phyloP scores from a whole-genome alignment of 2,329 filamentous ascomycete genomes.

The Leptographium wingfieldii region DNA sequence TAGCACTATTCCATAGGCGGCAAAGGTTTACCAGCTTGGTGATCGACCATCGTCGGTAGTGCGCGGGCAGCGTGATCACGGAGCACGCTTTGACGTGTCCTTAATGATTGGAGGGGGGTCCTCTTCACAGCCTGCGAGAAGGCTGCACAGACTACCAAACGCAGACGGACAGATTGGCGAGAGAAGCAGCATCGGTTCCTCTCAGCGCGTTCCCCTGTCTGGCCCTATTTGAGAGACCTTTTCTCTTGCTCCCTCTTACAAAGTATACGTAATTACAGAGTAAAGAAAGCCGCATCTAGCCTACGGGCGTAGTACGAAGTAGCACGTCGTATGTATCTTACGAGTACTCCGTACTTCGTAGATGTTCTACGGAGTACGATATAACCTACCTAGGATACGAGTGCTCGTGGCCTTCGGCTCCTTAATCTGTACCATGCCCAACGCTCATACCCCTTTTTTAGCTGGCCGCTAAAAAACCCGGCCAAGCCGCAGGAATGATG shows the following conservation, averaged over 20 bases:
- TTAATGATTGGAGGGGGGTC: neutral
- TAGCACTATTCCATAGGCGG: slow-evolving; percentile 7
- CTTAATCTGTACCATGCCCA: neutral
- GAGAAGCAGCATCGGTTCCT: no score
- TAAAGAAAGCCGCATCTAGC: no score
- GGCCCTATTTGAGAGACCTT: no score
- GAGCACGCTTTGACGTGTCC: neutral
- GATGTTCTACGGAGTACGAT: no score
- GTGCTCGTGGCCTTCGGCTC: neutral
- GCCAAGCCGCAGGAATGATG: neutral
- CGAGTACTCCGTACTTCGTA: neutral
- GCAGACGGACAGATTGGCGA: no score
- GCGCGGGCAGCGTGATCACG: no score
- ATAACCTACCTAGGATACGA: neutral
- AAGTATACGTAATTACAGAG: no score
- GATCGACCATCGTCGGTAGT: slow-evolving; percentile 3
- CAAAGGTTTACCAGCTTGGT: slow-evolving; percentile 4
- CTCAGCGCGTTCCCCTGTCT: no score
- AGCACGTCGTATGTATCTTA: neutral
- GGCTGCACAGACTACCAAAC: no score
- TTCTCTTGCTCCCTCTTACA: no score
- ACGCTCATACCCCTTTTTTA: neutral
- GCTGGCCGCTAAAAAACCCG: neutral
- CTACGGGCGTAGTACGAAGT: no score
- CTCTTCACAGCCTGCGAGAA: neutral